Conservation (phyloP, 2,329 filamentous ascomycete genomes). For the Pyricularia sp. region DNA sequence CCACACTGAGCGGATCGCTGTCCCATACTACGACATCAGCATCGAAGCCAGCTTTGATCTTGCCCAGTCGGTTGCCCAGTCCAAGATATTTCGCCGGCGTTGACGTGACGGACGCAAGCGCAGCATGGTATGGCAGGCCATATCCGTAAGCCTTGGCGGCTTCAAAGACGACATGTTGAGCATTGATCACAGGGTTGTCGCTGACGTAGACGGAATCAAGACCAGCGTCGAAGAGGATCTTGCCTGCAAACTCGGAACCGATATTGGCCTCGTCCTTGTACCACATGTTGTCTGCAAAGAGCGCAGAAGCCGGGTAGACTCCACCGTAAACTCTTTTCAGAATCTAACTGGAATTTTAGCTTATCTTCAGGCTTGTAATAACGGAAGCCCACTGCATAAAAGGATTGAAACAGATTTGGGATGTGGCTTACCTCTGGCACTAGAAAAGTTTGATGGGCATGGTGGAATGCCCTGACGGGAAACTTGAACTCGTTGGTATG, state of each 20-base stretch:
- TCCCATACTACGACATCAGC: slow-evolving; percentile 56
- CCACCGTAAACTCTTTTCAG: slow-evolving; percentile 45
- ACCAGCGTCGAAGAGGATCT: slow-evolving; percentile 54
- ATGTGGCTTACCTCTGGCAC: slow-evolving; percentile 45
- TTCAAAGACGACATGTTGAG: slow-evolving; percentile 60
- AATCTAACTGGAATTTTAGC: slow-evolving; percentile 23
- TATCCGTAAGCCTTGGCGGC: slow-evolving; percentile 51
- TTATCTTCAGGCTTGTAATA: neutral
- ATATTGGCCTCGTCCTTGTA: slow-evolving; percentile 61
- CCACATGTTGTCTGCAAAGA: slow-evolving; percentile 61
- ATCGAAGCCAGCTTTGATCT: slow-evolving; percentile 52
- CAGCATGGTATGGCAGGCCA: slow-evolving; percentile 51
- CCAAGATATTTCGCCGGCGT: slow-evolving; percentile 50
- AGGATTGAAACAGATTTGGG: neutral
- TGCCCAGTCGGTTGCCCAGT: slow-evolving; percentile 47
- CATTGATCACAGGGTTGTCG: slow-evolving; percentile 61
- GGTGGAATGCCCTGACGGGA: slow-evolving; percentile 56
- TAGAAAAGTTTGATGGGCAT: slow-evolving; percentile 58
- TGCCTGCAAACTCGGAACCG: slow-evolving; percentile 57
- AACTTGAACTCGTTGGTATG: slow-evolving; percentile 67
- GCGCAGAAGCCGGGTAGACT: slow-evolving; percentile 13
- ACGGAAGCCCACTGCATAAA: neutral
- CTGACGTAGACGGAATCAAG: slow-evolving; percentile 61
- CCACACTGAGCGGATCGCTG: slow-evolving; percentile 50
- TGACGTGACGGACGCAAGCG: slow-evolving; percentile 47